phyloP scores from a whole-genome alignment of 176 grass and related monocot genomes.

The Tillandsia leiboldiana region DNA sequence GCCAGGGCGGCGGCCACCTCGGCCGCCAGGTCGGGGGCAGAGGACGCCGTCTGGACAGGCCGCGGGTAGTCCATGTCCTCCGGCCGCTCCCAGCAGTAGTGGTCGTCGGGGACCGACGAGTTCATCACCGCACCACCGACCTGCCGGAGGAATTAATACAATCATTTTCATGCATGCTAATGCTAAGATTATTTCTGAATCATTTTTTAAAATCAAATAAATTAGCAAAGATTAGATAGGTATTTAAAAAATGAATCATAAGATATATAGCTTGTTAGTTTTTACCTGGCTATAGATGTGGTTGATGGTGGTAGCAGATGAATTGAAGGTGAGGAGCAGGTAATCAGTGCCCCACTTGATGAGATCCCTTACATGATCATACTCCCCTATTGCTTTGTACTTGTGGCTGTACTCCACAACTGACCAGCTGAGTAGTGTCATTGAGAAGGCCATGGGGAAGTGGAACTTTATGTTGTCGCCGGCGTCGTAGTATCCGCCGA shows the following conservation, averaged over 20 bases:
- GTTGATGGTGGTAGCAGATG: constrained; percentile 54
- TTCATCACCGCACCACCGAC: constrained; percentile 44
- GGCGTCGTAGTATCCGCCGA: constrained; percentile 93
- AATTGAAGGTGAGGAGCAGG: constrained; percentile 87
- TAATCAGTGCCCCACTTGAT: constrained; percentile 98
- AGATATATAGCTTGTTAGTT: no score
- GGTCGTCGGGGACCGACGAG: constrained; percentile 47
- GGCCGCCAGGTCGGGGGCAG: constrained; percentile 59
- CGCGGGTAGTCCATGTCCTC: constrained; percentile 89
- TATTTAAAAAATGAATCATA: no score
- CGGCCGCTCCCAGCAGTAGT: constrained; percentile 87
- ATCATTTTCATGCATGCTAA: no score
- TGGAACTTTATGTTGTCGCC: constrained; percentile 99
- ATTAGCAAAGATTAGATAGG: background rate
- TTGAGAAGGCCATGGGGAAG: constrained; percentile 94
- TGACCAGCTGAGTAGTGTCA: constrained; percentile 95
- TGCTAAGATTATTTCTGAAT: no score
- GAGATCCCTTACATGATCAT: constrained; percentile 77
- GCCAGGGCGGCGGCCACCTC: constrained; percentile 83
- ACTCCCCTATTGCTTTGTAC: constrained; percentile 91
- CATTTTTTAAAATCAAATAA: background rate
- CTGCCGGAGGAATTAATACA: constrained; percentile 14
- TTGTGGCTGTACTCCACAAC: constrained; percentile 77
- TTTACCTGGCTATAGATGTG: constrained; percentile 77
- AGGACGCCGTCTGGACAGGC: constrained; percentile 4